Evolutionary conservation across 2,329 filamentous ascomycete species (phyloP).

Genomic region (Hortaea sp.): DNA sequence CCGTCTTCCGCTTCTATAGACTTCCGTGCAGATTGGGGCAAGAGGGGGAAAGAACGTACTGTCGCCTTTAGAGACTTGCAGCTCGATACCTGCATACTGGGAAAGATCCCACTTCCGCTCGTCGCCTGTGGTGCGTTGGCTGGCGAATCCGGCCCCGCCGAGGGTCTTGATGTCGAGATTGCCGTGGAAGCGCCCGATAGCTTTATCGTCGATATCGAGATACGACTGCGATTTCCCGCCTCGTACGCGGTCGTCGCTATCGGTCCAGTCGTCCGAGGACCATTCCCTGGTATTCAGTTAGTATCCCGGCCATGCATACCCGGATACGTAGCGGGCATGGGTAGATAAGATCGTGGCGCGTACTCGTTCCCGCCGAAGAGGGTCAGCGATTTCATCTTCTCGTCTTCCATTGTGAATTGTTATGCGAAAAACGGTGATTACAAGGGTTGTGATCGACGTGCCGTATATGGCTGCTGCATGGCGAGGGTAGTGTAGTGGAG

Average conservation of each 20-base stretch:
- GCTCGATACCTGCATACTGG: slow-evolving; percentile 49
- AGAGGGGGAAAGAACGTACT: slow-evolving; percentile 20
- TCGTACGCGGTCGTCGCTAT: slow-evolving; percentile 42
- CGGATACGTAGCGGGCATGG: neutral
- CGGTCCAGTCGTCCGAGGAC: slow-evolving; percentile 52
- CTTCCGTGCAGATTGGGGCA: neutral
- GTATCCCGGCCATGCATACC: neutral
- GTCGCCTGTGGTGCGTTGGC: slow-evolving; percentile 56
- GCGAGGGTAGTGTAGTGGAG: too few species aligned
- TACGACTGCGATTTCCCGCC: slow-evolving; percentile 32
- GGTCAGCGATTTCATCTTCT: slow-evolving; percentile 9
- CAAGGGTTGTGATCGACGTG: too few species aligned
- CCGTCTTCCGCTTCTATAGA: neutral
- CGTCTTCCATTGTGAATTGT: neutral
- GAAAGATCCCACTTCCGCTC: slow-evolving; percentile 54
- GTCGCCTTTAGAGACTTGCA: slow-evolving; percentile 47
- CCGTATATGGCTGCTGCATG: too few species aligned
- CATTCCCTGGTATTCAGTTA: slow-evolving; percentile 40
- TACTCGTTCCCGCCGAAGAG: slow-evolving; percentile 26
- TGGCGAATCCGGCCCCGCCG: slow-evolving; percentile 73
- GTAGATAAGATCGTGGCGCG: slow-evolving; percentile 1
- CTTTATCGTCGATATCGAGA: slow-evolving; percentile 30
- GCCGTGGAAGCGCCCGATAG: slow-evolving; percentile 51
- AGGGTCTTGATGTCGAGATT: slow-evolving; percentile 63
- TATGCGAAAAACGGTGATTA: too few species aligned